Base-by-base conservation (phyloP, 73 alveolate species). In the Tetrahymena borealis region DNA sequence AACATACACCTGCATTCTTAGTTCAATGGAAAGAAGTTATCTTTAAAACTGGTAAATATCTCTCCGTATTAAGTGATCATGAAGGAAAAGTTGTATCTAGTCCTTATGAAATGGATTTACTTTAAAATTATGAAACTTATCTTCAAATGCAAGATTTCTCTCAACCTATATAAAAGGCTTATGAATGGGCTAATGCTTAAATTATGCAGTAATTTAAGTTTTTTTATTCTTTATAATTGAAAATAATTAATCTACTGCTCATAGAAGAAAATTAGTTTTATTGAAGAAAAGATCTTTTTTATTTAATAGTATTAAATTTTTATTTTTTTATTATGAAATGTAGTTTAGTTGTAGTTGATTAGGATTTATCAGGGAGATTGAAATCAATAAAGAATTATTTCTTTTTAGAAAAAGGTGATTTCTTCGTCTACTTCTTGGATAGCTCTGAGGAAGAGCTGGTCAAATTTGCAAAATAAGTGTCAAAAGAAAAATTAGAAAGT, bases 1-100 rank as follows among this genome's bases (percentile, higher is more conserved):
- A 95, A 24, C 95, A 96, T 96, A 91, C 95, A 11, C 99, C 99
- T 0, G 94, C 96, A 28, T 98, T 98, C 96, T 94, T 98, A 40
- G 93, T 94, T 20, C 95, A 96, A 91, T 96, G 96, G 38, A 96
- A 98, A 33, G 97, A 96, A 15, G 97, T 97, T 93, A 96, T 98
- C 35, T 95, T 98, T 94, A 96, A 96, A 90, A 95, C 98, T 33
- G 99, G 99, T 0, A 98, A 98, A 94, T 97, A 98, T 92, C 96
- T 97, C 33, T 97, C 97, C 93, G 98, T 97, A 24, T 96, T 98
- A 60, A 94, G 98, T 94, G 99, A 98, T 91, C 96, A 97, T 91
- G 91, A 79, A 60, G 99, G 99, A 4, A 97, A 97, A 91, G 98
- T 94, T 90, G 94, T 97, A 18, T 93, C 96, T 92, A 94, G 98